Conservation (phyloP, 768 basidiomycete species). For the Arthromyces matolae region DNA sequence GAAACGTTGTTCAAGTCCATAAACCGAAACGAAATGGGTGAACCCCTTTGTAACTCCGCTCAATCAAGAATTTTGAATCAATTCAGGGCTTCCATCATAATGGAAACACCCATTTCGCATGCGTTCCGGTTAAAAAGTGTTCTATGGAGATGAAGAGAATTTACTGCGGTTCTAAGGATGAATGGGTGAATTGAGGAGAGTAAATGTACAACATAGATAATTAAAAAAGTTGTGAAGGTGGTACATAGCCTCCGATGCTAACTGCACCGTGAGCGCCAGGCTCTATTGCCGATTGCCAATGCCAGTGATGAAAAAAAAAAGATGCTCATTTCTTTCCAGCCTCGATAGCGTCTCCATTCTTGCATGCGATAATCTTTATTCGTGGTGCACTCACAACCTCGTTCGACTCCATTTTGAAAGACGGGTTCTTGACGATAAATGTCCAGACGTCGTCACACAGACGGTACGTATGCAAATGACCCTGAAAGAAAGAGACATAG, state of each 20-base stretch:
- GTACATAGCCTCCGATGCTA: constrained; percentile 9
- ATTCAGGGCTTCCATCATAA: not conserved
- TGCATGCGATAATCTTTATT: constrained; percentile 98
- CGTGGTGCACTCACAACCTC: constrained; percentile 68
- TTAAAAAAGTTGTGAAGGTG: too few relatives aligned
- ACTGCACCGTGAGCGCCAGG: constrained; percentile 8
- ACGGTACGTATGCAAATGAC: constrained; percentile 88
- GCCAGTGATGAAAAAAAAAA: not conserved
- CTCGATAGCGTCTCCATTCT: constrained; percentile 87
- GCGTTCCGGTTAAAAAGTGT: not conserved
- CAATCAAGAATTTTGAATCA: too few relatives aligned
- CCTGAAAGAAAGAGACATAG: constrained; percentile 40
- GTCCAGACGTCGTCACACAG: constrained; percentile 98
- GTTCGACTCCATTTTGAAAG: constrained; percentile 94
- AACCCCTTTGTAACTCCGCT: constrained; percentile 19
- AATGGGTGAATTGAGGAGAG: too few relatives aligned
- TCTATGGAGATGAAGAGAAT: too few relatives aligned
- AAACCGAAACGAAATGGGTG: constrained; percentile 12
- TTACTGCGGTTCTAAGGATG: too few relatives aligned
- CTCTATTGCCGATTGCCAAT: not conserved
- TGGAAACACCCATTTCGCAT: too few relatives aligned
- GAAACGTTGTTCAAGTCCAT: constrained; percentile 1
- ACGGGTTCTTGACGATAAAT: constrained; percentile 90
- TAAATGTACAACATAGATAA: constrained; percentile 8
- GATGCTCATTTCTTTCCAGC: constrained; percentile 67